Evolutionary conservation across 805 yeast genomes (phyloP), one percentile per base, ranked within the genome.

Genomic region (Blastobotrys terrestris): DNA sequence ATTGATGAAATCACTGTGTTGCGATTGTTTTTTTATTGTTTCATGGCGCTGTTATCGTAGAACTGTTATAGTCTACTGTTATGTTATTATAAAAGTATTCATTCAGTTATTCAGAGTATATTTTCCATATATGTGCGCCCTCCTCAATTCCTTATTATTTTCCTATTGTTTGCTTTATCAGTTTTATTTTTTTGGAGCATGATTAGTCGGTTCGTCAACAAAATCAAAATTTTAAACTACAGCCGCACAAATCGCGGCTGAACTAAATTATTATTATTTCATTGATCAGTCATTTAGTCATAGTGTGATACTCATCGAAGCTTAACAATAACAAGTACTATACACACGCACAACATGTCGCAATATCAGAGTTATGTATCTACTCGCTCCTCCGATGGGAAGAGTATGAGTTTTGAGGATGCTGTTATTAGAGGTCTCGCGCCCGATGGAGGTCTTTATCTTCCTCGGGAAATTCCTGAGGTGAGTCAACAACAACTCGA

Each of bases 381-480:
- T 8, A 72, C 76, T 6, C 61, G 76, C 22, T 70, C 76, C 11
- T 63, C 74, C 11, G 47, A 49, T 26, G 50, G 19, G 26, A 51
- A 53, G 31, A 61, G 66, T 2, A 55, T 63, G 26, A 57, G 69
- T 13, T 72, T 72, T 53, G 76, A 72, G 55, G 72, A 70, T 22
- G 74, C 73, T 4, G 70, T 72, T 16, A 67, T 72, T 18, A 66
- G 75, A 72, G 99, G 99, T 50, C 77, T 94, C 64, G 98, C 98
- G 51, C 82, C 87, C 47, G 99, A 95, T 67, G 99, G 99, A 60
- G 99, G 99, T 42, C 79, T 94, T 42, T 94, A 88, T 69, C 77
- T 94, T 52, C 99, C 99, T 46, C 78, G 94, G 14, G 74, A 67
- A 46, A 87, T 91, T 60, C 97, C 98, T 53, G 68, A 76, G 57